These are phyloP conservation scores for Plasmodium reichenowi DNA, from an alignment of 169 alveolate genomes.

Conservation along the genomic window DNA sequence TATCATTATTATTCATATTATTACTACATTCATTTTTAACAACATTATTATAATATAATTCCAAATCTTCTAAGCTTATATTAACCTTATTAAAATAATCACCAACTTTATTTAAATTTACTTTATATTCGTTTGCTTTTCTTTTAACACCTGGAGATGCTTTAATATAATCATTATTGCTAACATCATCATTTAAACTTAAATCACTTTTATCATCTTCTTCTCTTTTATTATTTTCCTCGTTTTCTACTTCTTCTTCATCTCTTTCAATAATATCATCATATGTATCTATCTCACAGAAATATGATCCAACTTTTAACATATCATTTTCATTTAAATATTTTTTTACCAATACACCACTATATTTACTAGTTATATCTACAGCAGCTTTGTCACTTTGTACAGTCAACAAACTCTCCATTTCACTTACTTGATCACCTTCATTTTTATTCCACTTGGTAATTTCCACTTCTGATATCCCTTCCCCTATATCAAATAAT, in stretches of 20 bases:
- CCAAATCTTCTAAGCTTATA: conserved; percentile 51
- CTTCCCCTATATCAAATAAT: conserved; percentile 91
- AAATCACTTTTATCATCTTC: conserved; percentile 11
- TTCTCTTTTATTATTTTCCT: background rate
- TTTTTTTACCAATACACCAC: conserved; percentile 92
- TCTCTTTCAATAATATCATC: conserved; percentile 50
- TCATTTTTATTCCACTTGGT: conserved; percentile 92
- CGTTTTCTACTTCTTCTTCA: conserved; percentile 13
- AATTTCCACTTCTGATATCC: conserved; percentile 93
- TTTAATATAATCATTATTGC: background rate
- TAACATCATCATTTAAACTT: background rate
- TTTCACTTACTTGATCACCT: conserved; percentile 94
- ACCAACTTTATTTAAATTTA: conserved; percentile 20
- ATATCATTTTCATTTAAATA: conserved; percentile 89
- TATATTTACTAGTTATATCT: conserved; percentile 93
- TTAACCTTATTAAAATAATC: conserved; percentile 11
- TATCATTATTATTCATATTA: background rate
- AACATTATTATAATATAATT: conserved; percentile 17
- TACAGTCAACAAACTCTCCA: conserved; percentile 94
- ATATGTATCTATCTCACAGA: conserved; percentile 88
- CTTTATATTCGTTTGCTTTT: conserved; percentile 33
- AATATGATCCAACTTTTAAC: conserved; percentile 86
- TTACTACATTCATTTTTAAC: background rate
- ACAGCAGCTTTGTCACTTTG: conserved; percentile 96
- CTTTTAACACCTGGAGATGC: conserved; percentile 74